Conservation (phyloP, 768 basidiomycete genomes). For the Obba rivulosa region DNA sequence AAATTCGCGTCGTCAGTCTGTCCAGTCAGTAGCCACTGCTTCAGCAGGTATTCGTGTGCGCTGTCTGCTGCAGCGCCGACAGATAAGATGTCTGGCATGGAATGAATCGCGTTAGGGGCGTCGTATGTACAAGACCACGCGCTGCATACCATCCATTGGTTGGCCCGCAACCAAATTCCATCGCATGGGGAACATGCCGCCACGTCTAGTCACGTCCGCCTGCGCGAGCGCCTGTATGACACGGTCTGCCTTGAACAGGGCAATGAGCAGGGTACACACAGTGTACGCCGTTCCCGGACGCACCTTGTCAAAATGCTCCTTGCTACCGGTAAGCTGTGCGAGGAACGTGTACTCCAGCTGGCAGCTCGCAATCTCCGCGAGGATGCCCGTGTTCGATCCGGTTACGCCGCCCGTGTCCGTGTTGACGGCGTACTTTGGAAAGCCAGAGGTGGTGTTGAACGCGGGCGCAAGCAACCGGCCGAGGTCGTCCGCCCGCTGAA, state of each 20-base stretch:
- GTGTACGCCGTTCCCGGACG: too few species aligned
- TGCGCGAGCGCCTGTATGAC: conserved; percentile 44
- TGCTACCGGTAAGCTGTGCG: conserved; percentile 70
- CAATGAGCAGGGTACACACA: neutral
- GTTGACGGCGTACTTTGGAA: conserved; percentile 67
- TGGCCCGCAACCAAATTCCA: conserved; percentile 49
- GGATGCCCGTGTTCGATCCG: conserved; percentile 38
- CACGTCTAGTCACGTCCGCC: conserved; percentile 39
- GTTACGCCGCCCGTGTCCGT: conserved; percentile 35
- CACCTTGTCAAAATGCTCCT: conserved; percentile 53
- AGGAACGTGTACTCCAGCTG: conserved; percentile 86
- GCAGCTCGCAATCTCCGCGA: conserved; percentile 80
- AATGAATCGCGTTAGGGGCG: neutral
- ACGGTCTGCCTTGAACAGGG: conserved; percentile 34
- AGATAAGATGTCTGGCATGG: conserved; percentile 29
- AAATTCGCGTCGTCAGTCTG: conserved; percentile 54
- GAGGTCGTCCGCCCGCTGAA: conserved; percentile 69
- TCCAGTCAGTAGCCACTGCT: conserved; percentile 64
- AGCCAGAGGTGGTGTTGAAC: conserved; percentile 64
- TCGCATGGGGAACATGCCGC: conserved; percentile 58
- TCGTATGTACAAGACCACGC: too few species aligned
- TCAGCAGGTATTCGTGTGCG: conserved; percentile 73
- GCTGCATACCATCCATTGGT: conserved; percentile 41
- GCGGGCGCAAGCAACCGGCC: conserved; percentile 62
- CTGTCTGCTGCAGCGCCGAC: conserved; percentile 70